phyloP scores from a whole-genome alignment of 371 early-diverging fungal species.

The Blyttiomyces sp. region DNA sequence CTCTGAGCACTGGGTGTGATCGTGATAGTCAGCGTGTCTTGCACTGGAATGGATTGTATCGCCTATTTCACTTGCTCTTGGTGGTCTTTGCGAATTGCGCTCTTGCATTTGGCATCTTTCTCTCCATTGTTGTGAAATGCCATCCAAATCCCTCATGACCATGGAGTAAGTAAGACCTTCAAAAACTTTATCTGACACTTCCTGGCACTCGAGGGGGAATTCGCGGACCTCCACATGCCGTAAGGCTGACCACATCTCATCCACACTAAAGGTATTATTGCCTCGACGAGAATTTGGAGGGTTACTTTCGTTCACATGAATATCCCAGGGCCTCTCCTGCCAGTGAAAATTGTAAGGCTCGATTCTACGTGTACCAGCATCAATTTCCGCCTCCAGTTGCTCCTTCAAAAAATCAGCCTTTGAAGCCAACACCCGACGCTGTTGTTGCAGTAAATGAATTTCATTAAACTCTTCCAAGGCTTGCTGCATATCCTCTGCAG shows the following conservation, averaged over 20 bases:
- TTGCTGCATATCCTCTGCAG: too few species aligned
- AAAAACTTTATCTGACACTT: constrained; percentile 15
- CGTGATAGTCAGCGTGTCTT: too few species aligned
- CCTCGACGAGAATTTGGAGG: not conserved
- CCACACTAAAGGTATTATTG: not conserved
- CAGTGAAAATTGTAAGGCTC: constrained; percentile 17
- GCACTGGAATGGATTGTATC: too few species aligned
- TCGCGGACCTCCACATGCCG: constrained; percentile 19
- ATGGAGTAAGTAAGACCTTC: constrained; percentile 4
- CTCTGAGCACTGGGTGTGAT: too few species aligned
- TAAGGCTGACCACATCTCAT: constrained; percentile 18
- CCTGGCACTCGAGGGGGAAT: constrained; percentile 19
- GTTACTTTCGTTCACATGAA: not conserved
- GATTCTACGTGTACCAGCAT: not conserved
- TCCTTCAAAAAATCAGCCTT: constrained; percentile 6
- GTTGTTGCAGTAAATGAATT: too few species aligned
- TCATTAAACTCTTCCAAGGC: too few species aligned
- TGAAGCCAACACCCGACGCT: constrained; percentile 8
- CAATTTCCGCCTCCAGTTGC: constrained; percentile 1
- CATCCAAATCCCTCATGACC: constrained; percentile 8
- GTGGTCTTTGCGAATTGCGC: too few species aligned
- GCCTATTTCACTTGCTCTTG: too few species aligned
- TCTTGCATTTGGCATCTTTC: not conserved
- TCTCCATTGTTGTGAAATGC: constrained; percentile 5
- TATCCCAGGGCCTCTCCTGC: constrained; percentile 16